Base-by-base conservation (phyloP, 805 yeast species). In the Monosporozyma siamensis region DNA sequence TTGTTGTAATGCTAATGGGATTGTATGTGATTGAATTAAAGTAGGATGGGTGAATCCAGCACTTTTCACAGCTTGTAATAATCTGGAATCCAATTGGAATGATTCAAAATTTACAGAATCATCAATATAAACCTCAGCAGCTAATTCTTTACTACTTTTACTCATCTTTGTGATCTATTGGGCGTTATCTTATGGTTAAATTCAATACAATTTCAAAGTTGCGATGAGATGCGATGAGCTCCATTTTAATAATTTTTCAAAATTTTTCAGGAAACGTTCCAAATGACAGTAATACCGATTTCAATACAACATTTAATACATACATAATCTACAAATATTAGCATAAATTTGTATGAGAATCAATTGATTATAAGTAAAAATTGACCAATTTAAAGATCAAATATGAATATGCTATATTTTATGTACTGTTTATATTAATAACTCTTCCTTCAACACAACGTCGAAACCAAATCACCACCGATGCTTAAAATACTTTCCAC, bases 1-100 rank as follows among this genome's bases (percentile, higher is more conserved):
- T 51, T 90, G 92, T 49, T 86, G 83, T 41, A 92, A 65, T 1
- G 98, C 96, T 39, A 92, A 67, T 34, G 95, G 95, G 46, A 92
- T 86, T n/a, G 95, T 83, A 57, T 80, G 80, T 7, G 94, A 75
- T 65, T 92, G 98, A 42, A 92, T 82, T 44, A 87, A 71, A 1
- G 97, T 92, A 8, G 98, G 97, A 56, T 82, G 78, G 42, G 72
- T 75, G 67, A 80, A 88, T 4, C 95, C 95, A 34, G 82, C 65
- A 53, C 78, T 78, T 49, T 80, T 80, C 42, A 90, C 72, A 6
- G 97, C 95, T 60, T 90, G 96, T 31, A 77, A 59, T 36, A 92
- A 69, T 48, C 97, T 71, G 23, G 94, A 73, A 61, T 92, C 98
- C 44, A 90, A 69, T 43, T 78, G 78, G 58, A 90, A 77, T 2